These are phyloP conservation scores for Saccharomycopsis guyanensis DNA, from an alignment of 805 yeast species.

Conservation along the genomic window DNA sequence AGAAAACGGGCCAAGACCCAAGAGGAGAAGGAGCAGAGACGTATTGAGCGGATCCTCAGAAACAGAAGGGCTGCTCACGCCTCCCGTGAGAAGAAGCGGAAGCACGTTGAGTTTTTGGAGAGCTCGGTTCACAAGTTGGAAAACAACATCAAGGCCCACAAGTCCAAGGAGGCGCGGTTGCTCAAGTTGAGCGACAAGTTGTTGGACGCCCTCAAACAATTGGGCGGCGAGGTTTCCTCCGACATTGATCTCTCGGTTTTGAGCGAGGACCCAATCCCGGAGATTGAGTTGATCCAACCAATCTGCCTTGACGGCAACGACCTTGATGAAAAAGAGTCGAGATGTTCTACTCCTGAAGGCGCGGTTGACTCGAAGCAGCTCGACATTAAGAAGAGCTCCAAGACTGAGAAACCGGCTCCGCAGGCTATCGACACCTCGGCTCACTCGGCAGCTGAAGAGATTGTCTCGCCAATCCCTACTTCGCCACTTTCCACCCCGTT, in stretches of 20 bases:
- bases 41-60: slow-evolving; percentile 85
- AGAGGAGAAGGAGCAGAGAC: slow-evolving; percentile 95
- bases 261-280: slow-evolving; percentile 15
- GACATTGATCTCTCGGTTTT: slow-evolving; percentile 11
- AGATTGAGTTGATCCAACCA: slow-evolving; percentile 17
- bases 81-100: slow-evolving; percentile 91
- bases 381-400: neutral
- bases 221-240: slow-evolving; percentile 8
- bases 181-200: slow-evolving; percentile 12
- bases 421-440: neutral
- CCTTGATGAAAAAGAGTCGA: slow-evolving; percentile 21
- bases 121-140: slow-evolving; percentile 31
- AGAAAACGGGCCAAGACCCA: slow-evolving; percentile 94
- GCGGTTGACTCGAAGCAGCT: slow-evolving; percentile 8
- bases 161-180: slow-evolving; percentile 15
- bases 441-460: neutral
- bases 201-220: slow-evolving; percentile 8
- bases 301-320: slow-evolving; percentile 18
- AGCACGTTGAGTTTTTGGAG: slow-evolving; percentile 83
- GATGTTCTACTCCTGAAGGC: slow-evolving; percentile 18
- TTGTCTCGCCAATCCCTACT: slow-evolving; percentile 11
- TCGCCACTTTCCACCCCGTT: slow-evolving; percentile 15
- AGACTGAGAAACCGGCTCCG: neutral
- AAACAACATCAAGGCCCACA: slow-evolving; percentile 13
- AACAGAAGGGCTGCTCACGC: slow-evolving; percentile 98